Evolutionary conservation across 2,329 filamentous ascomycete genomes (phyloP).

Genomic region (Akanthomyces uredinophilus): DNA sequence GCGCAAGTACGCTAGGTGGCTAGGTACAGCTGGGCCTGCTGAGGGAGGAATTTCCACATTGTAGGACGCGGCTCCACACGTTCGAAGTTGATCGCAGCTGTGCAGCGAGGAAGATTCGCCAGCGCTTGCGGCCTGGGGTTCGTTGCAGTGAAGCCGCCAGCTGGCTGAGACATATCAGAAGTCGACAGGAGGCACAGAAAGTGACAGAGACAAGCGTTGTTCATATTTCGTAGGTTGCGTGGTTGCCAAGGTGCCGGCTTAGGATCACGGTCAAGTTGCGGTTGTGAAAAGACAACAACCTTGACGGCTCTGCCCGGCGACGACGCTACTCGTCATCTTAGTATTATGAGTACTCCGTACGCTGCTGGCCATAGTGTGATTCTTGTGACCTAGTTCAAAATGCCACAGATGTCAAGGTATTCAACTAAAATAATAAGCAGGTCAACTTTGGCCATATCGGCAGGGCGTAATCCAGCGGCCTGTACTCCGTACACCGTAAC

Average conservation of each 20-base stretch:
- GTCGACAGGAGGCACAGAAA: neutral
- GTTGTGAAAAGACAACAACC: neutral
- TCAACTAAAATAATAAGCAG: neutral
- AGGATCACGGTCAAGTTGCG: neutral
- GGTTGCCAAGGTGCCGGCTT: neutral
- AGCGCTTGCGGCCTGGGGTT: neutral
- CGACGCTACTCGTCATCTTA: too few relatives aligned
- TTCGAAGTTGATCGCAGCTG: neutral
- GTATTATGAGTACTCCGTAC: neutral
- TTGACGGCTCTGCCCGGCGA: neutral
- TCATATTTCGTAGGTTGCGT: too few relatives aligned
- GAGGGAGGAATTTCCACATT: neutral
- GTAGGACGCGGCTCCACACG: neutral
- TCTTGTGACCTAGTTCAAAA: neutral
- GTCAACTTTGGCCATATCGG: too few relatives aligned
- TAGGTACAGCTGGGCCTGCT: neutral
- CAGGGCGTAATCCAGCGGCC: slow-evolving; percentile 1
- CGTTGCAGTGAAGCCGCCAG: neutral
- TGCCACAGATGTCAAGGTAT: neutral
- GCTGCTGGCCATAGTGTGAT: neutral
- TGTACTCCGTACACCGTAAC: too few relatives aligned
- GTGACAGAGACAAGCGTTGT: neutral
- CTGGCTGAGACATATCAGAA: neutral
- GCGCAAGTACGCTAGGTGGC: too few relatives aligned
- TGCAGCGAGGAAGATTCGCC: neutral